A percentile compares a stretch with the other conserved stretches of the same genome.
These are phyloP conservation scores for Endotrypanum monterogeii DNA, from an alignment of 208 protist genomes.

Conservation along the genomic window DNA sequence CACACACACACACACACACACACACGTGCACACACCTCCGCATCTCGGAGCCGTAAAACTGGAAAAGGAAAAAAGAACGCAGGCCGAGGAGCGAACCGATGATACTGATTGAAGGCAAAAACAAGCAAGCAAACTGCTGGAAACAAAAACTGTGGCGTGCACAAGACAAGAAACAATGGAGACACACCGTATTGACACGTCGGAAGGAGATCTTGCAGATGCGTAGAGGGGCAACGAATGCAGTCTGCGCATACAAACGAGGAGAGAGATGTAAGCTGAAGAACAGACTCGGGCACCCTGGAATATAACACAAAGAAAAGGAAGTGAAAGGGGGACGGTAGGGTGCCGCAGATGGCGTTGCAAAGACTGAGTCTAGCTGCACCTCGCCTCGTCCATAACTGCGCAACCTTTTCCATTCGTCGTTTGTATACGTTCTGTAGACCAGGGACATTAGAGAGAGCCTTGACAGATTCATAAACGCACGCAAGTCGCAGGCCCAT, in stretches of 20 bases:
- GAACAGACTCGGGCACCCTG: not conserved
- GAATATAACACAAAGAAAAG: not conserved
- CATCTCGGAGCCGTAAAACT: too few relatives aligned
- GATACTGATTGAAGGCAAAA: too few relatives aligned
- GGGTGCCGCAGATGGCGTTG: not conserved
- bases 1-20: constrained; percentile 8
- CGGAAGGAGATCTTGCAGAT: not conserved
- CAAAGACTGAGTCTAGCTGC: not conserved
- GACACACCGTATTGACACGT: not conserved
- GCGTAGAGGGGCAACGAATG: not conserved
- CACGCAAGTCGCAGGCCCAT: not conserved
- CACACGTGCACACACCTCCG: not conserved
- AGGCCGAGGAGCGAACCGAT: too few relatives aligned
- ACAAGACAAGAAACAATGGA: not conserved
- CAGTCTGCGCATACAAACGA: not conserved
- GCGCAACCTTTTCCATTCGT: not conserved
- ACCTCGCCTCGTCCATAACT: not conserved
- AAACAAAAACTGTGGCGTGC: too few relatives aligned
- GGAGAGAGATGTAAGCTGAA: not conserved
- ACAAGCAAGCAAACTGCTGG: too few relatives aligned
- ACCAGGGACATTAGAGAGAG: not conserved
- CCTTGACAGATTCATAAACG: too few relatives aligned
- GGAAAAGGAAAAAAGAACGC: not conserved
- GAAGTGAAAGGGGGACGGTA: not conserved
- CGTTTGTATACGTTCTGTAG: not conserved